Conservation (phyloP, 805 yeast genomes). For the Torulaspora gathmanii region DNA sequence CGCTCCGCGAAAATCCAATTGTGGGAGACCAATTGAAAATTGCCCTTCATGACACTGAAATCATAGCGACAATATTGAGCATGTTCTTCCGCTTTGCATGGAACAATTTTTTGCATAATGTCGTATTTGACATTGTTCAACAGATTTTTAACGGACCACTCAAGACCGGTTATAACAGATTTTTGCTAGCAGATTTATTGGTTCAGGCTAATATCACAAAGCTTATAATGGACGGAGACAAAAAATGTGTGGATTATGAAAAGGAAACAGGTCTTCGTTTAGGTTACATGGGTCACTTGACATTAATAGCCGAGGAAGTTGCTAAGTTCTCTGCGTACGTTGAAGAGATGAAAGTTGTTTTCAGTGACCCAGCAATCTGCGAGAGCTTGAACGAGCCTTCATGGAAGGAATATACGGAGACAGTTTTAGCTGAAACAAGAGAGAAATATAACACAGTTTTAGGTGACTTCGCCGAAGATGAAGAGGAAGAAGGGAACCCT, state of each 20-base stretch:
- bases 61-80: conserved; percentile 54
- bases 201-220: conserved; percentile 55
- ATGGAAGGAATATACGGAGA: conserved; percentile 82
- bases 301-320: conserved; percentile 91
- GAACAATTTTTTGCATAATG: conserved; percentile 83
- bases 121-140: conserved; percentile 77
- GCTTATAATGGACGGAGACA: conserved; percentile 61
- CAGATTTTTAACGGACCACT: conserved; percentile 72
- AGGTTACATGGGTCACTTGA: conserved; percentile 96
- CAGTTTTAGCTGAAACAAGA: conserved; percentile 79
- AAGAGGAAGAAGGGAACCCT: conserved; percentile 20
- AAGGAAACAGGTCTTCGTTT: conserved; percentile 60
- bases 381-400: conserved; percentile 30
- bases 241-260: conserved; percentile 56
- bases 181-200: conserved; percentile 56
- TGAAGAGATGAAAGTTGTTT: conserved; percentile 33
- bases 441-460: conserved; percentile 91
- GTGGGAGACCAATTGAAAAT: conserved; percentile 73
- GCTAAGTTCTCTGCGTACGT: conserved; percentile 68
- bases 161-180: conserved; percentile 71
- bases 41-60: conserved; percentile 57
- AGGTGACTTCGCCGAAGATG: conserved; percentile 59
- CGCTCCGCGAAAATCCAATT: conserved; percentile 51
- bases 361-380: conserved; percentile 25
- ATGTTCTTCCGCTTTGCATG: conserved; percentile 73